Evolutionary conservation across 1,139 yeast genomes (phyloP), one percentile per base, ranked within the genome.

Genomic region (Taiozyma sp.): DNA sequence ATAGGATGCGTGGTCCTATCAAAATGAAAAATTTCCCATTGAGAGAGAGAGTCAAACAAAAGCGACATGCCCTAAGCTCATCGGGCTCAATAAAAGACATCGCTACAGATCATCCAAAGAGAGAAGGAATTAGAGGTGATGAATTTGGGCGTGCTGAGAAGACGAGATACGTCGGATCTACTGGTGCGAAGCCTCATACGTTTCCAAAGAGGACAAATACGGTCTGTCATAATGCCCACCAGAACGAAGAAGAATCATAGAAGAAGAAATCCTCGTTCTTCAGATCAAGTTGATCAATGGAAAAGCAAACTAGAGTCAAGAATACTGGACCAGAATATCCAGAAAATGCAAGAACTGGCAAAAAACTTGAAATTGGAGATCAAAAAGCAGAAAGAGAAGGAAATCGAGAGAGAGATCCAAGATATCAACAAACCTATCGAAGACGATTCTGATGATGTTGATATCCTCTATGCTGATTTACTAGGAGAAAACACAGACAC

Each of bases 311-410:
- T 43, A 2, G 76, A 56, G 19, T 52, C 62, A 6, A 57, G 57
- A 43, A 60, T 61, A 11, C 53, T 73, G 34, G 66, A 67, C 16
- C 59, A 61, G 56, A 65, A 79, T 64, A 51, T 79, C 56, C 54
- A 70, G 52, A 60, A 80, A 60, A 54, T 79, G 61, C 70, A 76
- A 63, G 60, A 62, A 35, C 64, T 73, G 49, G 70, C 76, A 0
- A 59, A 58, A 41, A 59, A 60, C 21, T 56, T 75, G 28, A 66
- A 68, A 49, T 49, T 55, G 13, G 60, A 60, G 21, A 55, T 71
- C 11, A 42, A 45, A 8, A 49, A 50, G 19, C 56, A 61, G 40
- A 51, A 59, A 30, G 68, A 69, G 26, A 55, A 55, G 22, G 50
- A 47, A 4, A 53, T 57, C 1, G 35, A 47, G 16, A 16, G 37